A percentile compares a stretch with the other conserved stretches of the same genome.
Evolutionary conservation across 805 yeast genomes (phyloP).

Genomic region (Saccharomycopsis oosterbeekiorum): DNA sequence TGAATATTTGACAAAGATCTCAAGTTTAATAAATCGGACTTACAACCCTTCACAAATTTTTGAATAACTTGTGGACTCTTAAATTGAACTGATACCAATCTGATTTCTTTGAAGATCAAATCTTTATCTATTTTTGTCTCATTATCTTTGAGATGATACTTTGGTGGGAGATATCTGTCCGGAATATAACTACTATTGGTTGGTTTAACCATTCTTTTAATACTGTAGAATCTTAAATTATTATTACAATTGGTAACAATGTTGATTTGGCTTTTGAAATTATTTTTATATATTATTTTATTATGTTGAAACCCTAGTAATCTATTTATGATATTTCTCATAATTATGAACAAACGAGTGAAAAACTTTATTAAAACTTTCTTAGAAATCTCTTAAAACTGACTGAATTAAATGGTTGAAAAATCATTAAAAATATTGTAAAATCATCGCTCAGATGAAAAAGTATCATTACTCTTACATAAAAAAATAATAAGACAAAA

Average conservation of each 20-base stretch:
- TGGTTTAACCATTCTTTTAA: neutral
- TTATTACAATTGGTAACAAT: neutral
- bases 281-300: neutral
- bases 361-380: neutral
- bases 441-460: neutral
- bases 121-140: slow-evolving; percentile 52
- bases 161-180: slow-evolving; percentile 46
- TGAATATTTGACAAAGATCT: slow-evolving; percentile 66
- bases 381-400: neutral
- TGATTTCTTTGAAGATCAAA: slow-evolving; percentile 47
- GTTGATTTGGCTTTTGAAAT: neutral
- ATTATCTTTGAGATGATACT: slow-evolving; percentile 31
- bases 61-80: slow-evolving; percentile 57
- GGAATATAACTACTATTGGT: slow-evolving; percentile 1
- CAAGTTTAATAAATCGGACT: slow-evolving; percentile 54
- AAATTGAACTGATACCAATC: slow-evolving; percentile 58
- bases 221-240: neutral
- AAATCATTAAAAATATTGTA: neutral
- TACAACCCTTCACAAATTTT: slow-evolving; percentile 38
- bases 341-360: neutral
- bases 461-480: neutral
- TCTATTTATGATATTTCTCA: neutral
- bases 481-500: neutral
- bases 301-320: neutral
- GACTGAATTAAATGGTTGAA: neutral